These are phyloP conservation scores for Ormosia semicastrata DNA, from an alignment of 306 rosid genomes.

Conservation along the genomic window DNA sequence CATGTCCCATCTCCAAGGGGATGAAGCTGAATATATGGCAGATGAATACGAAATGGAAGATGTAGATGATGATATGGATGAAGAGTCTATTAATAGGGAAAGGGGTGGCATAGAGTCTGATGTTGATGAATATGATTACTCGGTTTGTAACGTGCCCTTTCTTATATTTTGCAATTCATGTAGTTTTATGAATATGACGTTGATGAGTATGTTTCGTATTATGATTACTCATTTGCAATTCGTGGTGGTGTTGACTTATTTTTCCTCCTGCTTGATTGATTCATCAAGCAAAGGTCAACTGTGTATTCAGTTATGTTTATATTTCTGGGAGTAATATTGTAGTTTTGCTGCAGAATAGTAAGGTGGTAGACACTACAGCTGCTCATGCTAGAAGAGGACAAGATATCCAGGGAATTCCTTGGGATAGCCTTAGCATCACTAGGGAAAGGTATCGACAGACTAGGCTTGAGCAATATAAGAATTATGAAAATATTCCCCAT, in stretches of 20 bases:
- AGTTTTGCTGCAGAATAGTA: conserved; percentile 51
- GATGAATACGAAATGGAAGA: conserved; percentile 79
- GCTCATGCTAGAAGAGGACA: conserved; percentile 46
- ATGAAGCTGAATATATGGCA: conserved; percentile 54
- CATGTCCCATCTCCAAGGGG: conserved; percentile 54
- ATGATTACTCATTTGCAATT: neutral
- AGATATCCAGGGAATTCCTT: conserved; percentile 49
- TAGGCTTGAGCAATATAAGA: conserved; percentile 82
- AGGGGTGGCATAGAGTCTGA: conserved; percentile 62
- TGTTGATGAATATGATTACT: conserved; percentile 54
- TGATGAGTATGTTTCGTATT: neutral
- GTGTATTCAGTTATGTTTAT: neutral
- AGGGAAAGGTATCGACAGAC: conserved; percentile 61
- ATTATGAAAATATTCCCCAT: conserved; percentile 68
- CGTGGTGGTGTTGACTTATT: neutral
- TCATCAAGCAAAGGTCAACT: conserved; percentile 6
- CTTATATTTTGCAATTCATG: neutral
- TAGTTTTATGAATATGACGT: neutral
- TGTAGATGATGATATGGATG: conserved; percentile 60
- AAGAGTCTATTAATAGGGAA: conserved; percentile 55
- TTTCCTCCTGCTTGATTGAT: conserved; percentile 4
- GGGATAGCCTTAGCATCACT: conserved; percentile 40
- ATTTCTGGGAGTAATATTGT: conserved; percentile 13
- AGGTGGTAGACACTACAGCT: conserved; percentile 42
- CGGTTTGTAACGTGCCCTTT: conserved; percentile 46